Percentiles rank a stretch among this genome's conserved stretches.
phyloP scores from a whole-genome alignment of 176 grass and related monocot species.

The Stipa capillata region DNA sequence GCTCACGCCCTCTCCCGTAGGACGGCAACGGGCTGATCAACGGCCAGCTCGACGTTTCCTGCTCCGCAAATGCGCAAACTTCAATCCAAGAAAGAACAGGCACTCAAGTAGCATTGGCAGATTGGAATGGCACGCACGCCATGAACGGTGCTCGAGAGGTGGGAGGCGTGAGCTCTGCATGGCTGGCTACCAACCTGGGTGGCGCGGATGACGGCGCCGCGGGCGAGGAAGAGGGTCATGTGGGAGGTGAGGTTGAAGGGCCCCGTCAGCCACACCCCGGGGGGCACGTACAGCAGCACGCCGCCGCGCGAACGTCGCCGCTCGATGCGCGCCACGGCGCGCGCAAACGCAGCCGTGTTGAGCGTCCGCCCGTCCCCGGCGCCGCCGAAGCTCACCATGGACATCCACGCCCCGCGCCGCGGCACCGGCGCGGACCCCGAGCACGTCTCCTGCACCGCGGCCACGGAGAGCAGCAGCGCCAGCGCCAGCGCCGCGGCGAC shows the following conservation, averaged over 20 bases:
- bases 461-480: neutral
- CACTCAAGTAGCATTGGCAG: too few relatives aligned
- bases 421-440: constrained; percentile 15
- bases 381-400: constrained; percentile 50
- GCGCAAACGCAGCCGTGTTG: constrained; percentile 51
- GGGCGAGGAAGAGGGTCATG: constrained; percentile 83
- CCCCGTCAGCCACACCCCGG: constrained; percentile 62
- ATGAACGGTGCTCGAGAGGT: too few relatives aligned
- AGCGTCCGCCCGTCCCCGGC: constrained; percentile 39
- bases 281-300: constrained; percentile 60
- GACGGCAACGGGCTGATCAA: constrained; percentile 69
- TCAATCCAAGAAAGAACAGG: too few relatives aligned
- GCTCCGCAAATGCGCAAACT: neutral
- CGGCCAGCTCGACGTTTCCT: constrained; percentile 64
- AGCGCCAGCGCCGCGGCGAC: neutral
- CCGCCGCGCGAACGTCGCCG: constrained; percentile 34
- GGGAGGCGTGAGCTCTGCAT: neutral
- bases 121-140: too few relatives aligned
- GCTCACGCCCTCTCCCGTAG: constrained; percentile 73
- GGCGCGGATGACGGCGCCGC: too few relatives aligned
- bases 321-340: constrained; percentile 44
- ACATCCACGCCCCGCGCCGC: constrained; percentile 48
- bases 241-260: constrained; percentile 72
- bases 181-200: constrained; percentile 21
- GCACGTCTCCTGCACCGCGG: constrained; percentile 37